These are phyloP conservation scores for Fimicolochytrium jonesii DNA, from an alignment of 192 early-diverging fungal species.

Conservation along the genomic window DNA sequence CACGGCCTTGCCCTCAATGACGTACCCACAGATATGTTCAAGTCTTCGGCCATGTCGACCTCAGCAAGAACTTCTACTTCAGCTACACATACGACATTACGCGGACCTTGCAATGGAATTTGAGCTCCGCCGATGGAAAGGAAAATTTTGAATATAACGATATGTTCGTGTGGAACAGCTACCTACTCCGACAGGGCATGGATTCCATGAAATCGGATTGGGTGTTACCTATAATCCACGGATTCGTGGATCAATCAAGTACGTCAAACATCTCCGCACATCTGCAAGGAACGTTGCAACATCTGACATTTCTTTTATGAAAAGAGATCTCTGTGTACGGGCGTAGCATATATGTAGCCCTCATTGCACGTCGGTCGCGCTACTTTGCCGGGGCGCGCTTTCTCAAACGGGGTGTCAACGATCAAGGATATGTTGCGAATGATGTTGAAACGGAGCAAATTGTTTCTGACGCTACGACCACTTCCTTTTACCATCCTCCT, in stretches of 20 bases:
- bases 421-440: constrained; percentile 94
- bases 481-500: constrained; percentile 71
- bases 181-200: constrained; percentile 64
- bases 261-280: too few species aligned
- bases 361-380: constrained; percentile 92
- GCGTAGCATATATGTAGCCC: constrained; percentile 83
- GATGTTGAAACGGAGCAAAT: constrained; percentile 99
- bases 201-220: constrained; percentile 62
- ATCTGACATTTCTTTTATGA: background rate
- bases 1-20: too few species aligned
- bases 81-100: constrained; percentile 97
- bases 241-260: constrained; percentile 97
- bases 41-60: constrained; percentile 88
- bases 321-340: constrained; percentile 85
- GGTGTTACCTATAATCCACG: constrained; percentile 83
- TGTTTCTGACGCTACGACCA: constrained; percentile 84
- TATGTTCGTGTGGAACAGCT: constrained; percentile 97
- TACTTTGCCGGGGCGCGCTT: constrained; percentile 95
- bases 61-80: constrained; percentile 96
- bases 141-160: constrained; percentile 51
- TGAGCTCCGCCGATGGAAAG: constrained; percentile 50
- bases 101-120: constrained; percentile 81
- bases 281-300: too few species aligned
- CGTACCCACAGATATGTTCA: constrained; percentile 55
- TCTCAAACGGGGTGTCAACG: constrained; percentile 91